Evolutionary conservation across 148 eudicot genomes (phyloP), one percentile per base, ranked within the genome.

Genomic region (Diospyros lotus): DNA sequence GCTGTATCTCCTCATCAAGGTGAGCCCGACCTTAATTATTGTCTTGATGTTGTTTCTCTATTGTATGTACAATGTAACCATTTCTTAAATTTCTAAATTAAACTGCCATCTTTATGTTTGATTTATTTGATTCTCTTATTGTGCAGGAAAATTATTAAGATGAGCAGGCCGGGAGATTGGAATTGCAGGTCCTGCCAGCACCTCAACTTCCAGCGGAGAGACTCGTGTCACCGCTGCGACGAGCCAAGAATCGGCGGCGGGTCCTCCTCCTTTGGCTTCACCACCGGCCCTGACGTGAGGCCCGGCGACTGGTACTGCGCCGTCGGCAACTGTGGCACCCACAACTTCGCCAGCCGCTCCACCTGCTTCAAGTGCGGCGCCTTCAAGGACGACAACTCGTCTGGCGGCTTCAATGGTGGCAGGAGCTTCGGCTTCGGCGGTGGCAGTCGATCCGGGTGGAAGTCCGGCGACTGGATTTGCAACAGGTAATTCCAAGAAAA

Each of bases 381-480:
- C 8, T 80, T 77, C 78, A 93, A 93, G 86, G 94, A 91, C 53
- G 96, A 28, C 0, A 28, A 91, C 2, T 72, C 80, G 4, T 78
- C 74, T 7, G 83, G 86, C 4, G 84, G 82, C 9, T 84, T 63
- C 41, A 91, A 84, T n/a, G 75, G 93, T 0, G 82, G 84, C 2
- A 72, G 83, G 40, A 84, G 81, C 4, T 78, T 74, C 52, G 86
- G 80, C 0, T 80, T 76, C 56, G 77, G 83, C 13, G 73, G 83
- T 11, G 75, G 91, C 64, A 68, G 90, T 68, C 92, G 94, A 51
- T 86, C 96, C 40, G 89, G 93, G 0, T 93, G 98, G 98, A 93
- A 93, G 71, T 93, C 98, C 17, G 98, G 98, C 43, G 98, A 93
- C 72, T 93, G 98, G 98, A 93, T 93, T 79, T 93, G 98, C 78